Evolutionary conservation across 2,329 filamentous ascomycete species (phyloP).

Genomic region (Arthrobotrys sphaeroides): DNA sequence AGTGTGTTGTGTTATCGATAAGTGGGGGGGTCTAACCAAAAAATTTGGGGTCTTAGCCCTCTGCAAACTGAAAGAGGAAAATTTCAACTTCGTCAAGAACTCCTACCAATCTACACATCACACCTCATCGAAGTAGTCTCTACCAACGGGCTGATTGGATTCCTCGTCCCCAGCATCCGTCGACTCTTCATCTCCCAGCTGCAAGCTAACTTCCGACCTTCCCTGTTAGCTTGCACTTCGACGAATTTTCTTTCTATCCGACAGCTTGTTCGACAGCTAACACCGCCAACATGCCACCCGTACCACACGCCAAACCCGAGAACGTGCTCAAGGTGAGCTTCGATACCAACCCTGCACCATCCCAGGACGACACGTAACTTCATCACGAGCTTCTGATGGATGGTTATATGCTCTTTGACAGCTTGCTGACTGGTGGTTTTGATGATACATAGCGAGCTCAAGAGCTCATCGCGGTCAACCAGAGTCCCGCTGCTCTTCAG

Average conservation of each 20-base stretch:
- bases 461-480: slow-evolving; percentile 97
- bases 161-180: slow-evolving; percentile 44
- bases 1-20: slow-evolving; percentile 33
- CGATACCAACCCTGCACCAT: slow-evolving; percentile 3
- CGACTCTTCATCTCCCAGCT: slow-evolving; percentile 39
- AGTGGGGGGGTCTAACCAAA: slow-evolving; percentile 22
- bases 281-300: slow-evolving; percentile 78
- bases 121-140: slow-evolving; percentile 44
- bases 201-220: slow-evolving; percentile 33
- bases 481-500: slow-evolving; percentile 88
- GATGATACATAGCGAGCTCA: slow-evolving; percentile 74
- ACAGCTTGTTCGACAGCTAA: slow-evolving; percentile 32
- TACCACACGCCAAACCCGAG: slow-evolving; percentile 96
- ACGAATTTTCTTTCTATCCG: slow-evolving; percentile 30
- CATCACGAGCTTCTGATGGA: neutral
- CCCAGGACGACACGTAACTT: neutral
- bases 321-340: slow-evolving; percentile 85
- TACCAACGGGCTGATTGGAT: slow-evolving; percentile 52
- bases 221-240: slow-evolving; percentile 35
- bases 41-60: slow-evolving; percentile 51
- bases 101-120: slow-evolving; percentile 26
- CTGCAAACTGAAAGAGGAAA: slow-evolving; percentile 44
- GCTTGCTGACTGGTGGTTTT: slow-evolving; percentile 45
- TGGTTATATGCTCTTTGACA: slow-evolving; percentile 27
- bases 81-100: slow-evolving; percentile 33